Evolutionary conservation across 108 stramenopile species (phyloP), one percentile per base, ranked within the genome.

Genomic region (Nannochloropsis granulata): DNA sequence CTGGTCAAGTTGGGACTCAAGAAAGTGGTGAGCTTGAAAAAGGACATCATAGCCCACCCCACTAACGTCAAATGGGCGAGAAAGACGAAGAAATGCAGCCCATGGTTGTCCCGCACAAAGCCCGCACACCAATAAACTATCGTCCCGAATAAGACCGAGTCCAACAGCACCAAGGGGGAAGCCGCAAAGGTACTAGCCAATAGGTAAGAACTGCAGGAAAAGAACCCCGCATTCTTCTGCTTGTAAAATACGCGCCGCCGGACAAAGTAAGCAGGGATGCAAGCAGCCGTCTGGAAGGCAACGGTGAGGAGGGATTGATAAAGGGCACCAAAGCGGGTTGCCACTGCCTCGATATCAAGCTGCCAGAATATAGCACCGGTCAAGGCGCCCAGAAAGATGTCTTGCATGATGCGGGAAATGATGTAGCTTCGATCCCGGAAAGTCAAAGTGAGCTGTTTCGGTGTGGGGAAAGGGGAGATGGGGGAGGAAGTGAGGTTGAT

Each of bases 161-260:
- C 56, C 56, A 71, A n/a, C 16, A 71, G 56, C 16, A 71, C 56
- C n/a, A 71, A 71, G 56, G 56, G 56, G 10, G 56, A 16, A 16
- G 56, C 16, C 21, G 56, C 56, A n/a, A n/a, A n/a, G 56, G 56
- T 71, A n/a, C 56, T 71, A 10, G 56, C 56, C n/a, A 71, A 71
- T 16, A 71, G 11, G n/a, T 71, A 71, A n/a, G 56, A 71, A n/a
- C 56, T 71, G 56, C 56, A 71, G 7, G 56, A 71, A n/a, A 71
- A 71, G n/a, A 71, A 71, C n/a, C 56, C 56, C n/a, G 56, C 56
- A 71, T 71, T 71, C n/a, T 71, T 71, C 80, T 95, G 95, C 86
- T 96, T 95, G 91, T 96, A 94, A 45, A 95, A 93, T 16, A 95
- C 89, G 14, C 87, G 84, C 21, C 56, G 56, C 56, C 56, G 16